Percentiles rank a stretch among this genome's conserved stretches.
Conservation (phyloP, 495 filamentous ascomycete genomes). For the Bombardia bombarda region DNA sequence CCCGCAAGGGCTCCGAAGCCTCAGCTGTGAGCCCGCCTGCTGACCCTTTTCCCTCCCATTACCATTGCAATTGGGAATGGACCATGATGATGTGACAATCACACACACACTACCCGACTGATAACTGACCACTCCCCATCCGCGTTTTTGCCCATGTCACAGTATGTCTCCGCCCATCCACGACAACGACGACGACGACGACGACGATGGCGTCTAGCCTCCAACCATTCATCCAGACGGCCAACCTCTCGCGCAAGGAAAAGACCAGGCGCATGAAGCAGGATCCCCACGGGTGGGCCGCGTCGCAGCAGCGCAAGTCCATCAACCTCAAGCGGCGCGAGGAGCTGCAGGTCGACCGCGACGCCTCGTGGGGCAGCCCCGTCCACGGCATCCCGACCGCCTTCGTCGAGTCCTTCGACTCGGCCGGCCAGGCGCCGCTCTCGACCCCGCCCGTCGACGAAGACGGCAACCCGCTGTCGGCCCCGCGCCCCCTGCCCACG, state of each 20-base stretch:
- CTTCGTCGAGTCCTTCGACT: constrained; percentile 77
- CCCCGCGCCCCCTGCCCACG: constrained; percentile 31
- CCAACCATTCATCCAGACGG: constrained; percentile 42
- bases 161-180: constrained; percentile 44
- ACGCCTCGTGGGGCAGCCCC: constrained; percentile 60
- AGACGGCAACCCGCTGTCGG: constrained; percentile 24
- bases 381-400: constrained; percentile 69
- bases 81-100: not conserved
- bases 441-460: constrained; percentile 28
- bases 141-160: not conserved
- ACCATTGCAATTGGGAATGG: no score
- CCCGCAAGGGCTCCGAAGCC: constrained; percentile 52
- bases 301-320: constrained; percentile 68
- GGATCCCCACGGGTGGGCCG: constrained; percentile 61
- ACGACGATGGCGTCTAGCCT: constrained; percentile 22
- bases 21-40: constrained; percentile 44
- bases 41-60: no score
- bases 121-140: constrained; percentile 1
- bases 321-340: constrained; percentile 68
- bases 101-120: not conserved
- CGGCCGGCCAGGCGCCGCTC: constrained; percentile 33
- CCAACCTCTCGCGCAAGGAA: constrained; percentile 36
- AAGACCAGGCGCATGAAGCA: constrained; percentile 43
- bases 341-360: constrained; percentile 53
- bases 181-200: constrained; percentile 21